These are phyloP conservation scores for Porogramme epimiltina DNA, from an alignment of 1,284 basidiomycete genomes.

Conservation along the genomic window DNA sequence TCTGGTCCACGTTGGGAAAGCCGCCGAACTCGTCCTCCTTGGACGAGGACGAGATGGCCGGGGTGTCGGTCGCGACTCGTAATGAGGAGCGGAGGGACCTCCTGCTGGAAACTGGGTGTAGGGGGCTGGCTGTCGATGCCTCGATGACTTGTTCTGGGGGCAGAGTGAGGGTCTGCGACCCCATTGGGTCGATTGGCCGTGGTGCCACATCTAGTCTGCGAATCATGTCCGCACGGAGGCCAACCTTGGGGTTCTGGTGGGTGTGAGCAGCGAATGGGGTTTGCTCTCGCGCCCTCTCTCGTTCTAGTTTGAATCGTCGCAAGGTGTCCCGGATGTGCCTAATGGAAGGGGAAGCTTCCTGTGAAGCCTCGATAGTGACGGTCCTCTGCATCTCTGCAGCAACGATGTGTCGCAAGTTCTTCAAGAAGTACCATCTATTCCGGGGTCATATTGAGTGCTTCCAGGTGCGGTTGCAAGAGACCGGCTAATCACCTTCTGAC, in stretches of 20 bases:
- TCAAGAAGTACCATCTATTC: conserved; percentile 71
- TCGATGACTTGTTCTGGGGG: not conserved
- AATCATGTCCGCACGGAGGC: conserved; percentile 76
- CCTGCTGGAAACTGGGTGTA: conserved; percentile 8
- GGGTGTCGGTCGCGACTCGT: not conserved
- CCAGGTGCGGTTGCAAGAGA: not conserved
- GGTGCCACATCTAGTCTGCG: conserved; percentile 74
- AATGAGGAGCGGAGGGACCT: conserved; percentile 9
- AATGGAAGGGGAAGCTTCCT: conserved; percentile 5
- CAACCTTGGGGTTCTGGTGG: not conserved
- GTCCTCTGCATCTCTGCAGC: conserved; percentile 40
- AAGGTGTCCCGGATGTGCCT: conserved; percentile 16
- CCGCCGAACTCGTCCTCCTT: conserved; percentile 63
- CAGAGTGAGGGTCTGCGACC: conserved; percentile 14
- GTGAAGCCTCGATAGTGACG: not conserved
- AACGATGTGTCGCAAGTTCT: conserved; percentile 71
- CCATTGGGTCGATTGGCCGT: conserved; percentile 70
- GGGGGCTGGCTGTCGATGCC: conserved; percentile 3
- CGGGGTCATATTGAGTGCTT: not conserved
- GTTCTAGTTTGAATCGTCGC: conserved; percentile 7
- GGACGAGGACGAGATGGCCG: not conserved
- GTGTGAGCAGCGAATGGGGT: not conserved
- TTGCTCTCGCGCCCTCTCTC: not conserved
- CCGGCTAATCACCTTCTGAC: conserved; percentile 31
- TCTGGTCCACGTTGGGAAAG: conserved; percentile 79